Percentiles rank a stretch among this genome's conserved stretches.
Evolutionary conservation across 202 grass and related monocot species (phyloP).

Genomic region (Elaeis oleifera): DNA sequence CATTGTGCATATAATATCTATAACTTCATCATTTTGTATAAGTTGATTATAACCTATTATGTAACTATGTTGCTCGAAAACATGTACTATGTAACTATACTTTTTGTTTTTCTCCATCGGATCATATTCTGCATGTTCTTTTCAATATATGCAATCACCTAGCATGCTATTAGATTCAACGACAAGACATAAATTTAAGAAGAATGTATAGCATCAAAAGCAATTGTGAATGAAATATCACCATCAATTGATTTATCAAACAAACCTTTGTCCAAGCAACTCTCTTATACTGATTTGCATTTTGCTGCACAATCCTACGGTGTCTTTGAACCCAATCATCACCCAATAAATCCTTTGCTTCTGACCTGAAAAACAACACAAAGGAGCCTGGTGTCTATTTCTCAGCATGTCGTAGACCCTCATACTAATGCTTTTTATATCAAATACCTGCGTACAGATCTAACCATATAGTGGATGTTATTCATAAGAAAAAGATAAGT

Average conservation of each 20-base stretch:
- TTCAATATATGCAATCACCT: too few relatives aligned
- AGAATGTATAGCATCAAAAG: too few relatives aligned
- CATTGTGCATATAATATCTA: too few relatives aligned
- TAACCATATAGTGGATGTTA: constrained; percentile 23
- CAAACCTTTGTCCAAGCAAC: constrained; percentile 23
- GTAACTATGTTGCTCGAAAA: too few relatives aligned
- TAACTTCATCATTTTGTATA: too few relatives aligned
- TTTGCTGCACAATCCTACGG: constrained; percentile 16
- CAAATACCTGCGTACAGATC: constrained; percentile 19
- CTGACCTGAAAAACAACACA: constrained; percentile 9
- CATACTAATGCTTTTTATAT: background rate
- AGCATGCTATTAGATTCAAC: too few relatives aligned
- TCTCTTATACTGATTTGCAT: constrained; percentile 22
- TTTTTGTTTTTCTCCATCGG: too few relatives aligned
- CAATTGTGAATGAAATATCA: background rate
- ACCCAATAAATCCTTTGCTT: constrained; percentile 17
- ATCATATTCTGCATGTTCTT: too few relatives aligned
- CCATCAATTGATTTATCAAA: background rate
- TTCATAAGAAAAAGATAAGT: constrained; percentile 20
- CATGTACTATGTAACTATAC: too few relatives aligned
- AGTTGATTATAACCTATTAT: too few relatives aligned
- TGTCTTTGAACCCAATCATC: constrained; percentile 21
- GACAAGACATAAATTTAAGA: too few relatives aligned
- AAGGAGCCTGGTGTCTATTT: background rate
- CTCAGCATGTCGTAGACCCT: background rate